phyloP scores from a whole-genome alignment of 192 early-diverging fungal species.

The Geranomyces variabilis region DNA sequence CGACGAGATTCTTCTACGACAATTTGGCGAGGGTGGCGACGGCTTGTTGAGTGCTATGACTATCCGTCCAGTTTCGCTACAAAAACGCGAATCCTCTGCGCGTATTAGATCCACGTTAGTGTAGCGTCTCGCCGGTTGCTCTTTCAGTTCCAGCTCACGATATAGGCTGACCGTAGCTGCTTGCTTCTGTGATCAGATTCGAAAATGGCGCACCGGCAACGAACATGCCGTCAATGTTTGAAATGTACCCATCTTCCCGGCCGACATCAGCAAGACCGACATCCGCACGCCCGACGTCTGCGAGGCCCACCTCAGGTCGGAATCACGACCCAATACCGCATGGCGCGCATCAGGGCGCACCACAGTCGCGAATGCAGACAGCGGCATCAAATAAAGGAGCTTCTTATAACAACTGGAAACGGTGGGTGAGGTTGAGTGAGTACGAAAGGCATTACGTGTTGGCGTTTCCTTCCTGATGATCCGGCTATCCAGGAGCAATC shows the following conservation, averaged over 20 bases:
- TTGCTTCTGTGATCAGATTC: too few species aligned
- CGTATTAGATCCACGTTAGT: constrained; percentile 39
- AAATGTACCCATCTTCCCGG: constrained; percentile 16
- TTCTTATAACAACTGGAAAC: constrained; percentile 27
- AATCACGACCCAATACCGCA: constrained; percentile 16
- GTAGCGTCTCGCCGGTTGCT: too few species aligned
- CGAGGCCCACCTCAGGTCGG: constrained; percentile 25
- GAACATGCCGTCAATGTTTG: constrained; percentile 7
- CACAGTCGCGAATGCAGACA: constrained; percentile 9
- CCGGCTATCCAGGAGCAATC: constrained; percentile 36
- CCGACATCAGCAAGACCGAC: constrained; percentile 39
- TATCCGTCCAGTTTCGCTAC: constrained; percentile 43
- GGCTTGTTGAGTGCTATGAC: constrained; percentile 52
- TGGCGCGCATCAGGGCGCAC: constrained; percentile 1
- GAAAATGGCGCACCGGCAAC: background rate
- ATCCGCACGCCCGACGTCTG: constrained; percentile 35
- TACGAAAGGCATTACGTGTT: too few species aligned
- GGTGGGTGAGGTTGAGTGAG: background rate
- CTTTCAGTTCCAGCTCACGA: background rate
- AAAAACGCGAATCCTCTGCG: constrained; percentile 47
- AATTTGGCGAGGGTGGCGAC: constrained; percentile 20
- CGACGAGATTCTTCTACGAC: constrained; percentile 10
- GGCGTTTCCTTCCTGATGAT: too few species aligned
- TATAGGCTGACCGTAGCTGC: too few species aligned
- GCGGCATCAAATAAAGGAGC: constrained; percentile 25